Base-by-base conservation (phyloP, 305 asterid species). In the Solanum hybrid region DNA sequence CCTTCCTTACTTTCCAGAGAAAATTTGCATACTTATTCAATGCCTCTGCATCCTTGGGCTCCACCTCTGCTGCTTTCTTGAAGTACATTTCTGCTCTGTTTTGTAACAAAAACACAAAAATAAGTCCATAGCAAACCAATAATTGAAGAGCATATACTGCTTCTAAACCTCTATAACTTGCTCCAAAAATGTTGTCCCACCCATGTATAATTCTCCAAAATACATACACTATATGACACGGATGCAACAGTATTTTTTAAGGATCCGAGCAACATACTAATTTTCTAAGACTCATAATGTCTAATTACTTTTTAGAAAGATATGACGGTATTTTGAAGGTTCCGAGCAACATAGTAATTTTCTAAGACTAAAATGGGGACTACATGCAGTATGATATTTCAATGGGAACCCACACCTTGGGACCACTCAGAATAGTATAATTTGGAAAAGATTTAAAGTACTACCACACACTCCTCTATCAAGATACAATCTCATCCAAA, bases 11-110 rank as follows among this genome's bases (percentile, higher is more conserved):
- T 76, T 86, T 89, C 99, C 99, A 97, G 14, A 97, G 91, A 94
- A 97, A 97, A 91, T 61, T 93, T 22, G 98, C 99, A 70, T 97
- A 97, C 90, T 97, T 97, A 94, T 91, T 94, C 89, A 95, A 90
- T 24, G 99, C 99, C 89, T 97, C 99, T 4, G 97, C 98, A 68
- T 96, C 99, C 93, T 95, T 96, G 2, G 99, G 99, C 92, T 96
- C 98, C 86, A 90, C 97, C 68, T 91, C 88, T 17, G 90, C 92
- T 3, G 99, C 99, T 89, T 92, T 94, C 94, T 95, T 96, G 93
- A 97, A 97, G 95, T 94, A 96, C 3, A 95, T 95, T 91, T 97
- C 99, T 3, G 99, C 99, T 94, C 99, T 97, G 96, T 92, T 89
- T 29, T 80, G 89, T 70, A 82, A 86, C 57, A 89, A 61, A 89